These are phyloP conservation scores for Fusarium sp. DNA, from an alignment of 2,329 filamentous ascomycete genomes.

Conservation along the genomic window DNA sequence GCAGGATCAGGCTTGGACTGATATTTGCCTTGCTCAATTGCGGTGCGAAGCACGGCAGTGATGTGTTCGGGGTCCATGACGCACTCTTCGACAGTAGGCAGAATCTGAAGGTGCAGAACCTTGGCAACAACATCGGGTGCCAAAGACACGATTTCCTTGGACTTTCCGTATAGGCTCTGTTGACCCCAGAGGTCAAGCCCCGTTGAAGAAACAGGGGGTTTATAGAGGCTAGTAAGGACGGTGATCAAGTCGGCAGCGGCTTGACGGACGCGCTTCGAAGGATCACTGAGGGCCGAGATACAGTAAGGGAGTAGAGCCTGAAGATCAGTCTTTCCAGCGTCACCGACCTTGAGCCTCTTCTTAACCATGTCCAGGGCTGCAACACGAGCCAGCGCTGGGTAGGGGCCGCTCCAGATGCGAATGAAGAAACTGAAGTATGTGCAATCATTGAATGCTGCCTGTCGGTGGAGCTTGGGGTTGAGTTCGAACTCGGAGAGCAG, in stretches of 20 bases:
- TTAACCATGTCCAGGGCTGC: conserved; percentile 76
- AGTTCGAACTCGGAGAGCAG: conserved; percentile 64
- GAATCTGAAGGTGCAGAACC: conserved; percentile 73
- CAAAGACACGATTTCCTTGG: conserved; percentile 67
- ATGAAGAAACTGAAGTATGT: conserved; percentile 82
- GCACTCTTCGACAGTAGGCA: conserved; percentile 85
- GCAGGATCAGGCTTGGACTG: conserved; percentile 47
- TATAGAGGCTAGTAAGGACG: conserved; percentile 64
- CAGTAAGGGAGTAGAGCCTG: conserved; percentile 88
- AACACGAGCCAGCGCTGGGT: conserved; percentile 74
- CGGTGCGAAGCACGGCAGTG: conserved; percentile 65
- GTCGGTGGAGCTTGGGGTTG: conserved; percentile 64
- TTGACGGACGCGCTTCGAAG: conserved; percentile 79
- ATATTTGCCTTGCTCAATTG: conserved; percentile 56
- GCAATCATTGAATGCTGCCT: conserved; percentile 66
- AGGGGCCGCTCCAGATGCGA: conserved; percentile 77
- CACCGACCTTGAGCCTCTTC: conserved; percentile 63
- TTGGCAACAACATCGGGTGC: conserved; percentile 66
- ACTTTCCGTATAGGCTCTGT: conserved; percentile 72
- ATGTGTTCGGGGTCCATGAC: conserved; percentile 82
- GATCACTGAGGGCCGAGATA: conserved; percentile 78
- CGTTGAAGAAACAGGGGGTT: conserved; percentile 49
- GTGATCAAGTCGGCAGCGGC: conserved; percentile 76
- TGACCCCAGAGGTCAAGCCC: conserved; percentile 67
- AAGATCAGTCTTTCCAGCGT: conserved; percentile 68